Evolutionary conservation across 495 filamentous ascomycete species (phyloP), one percentile per base, ranked within the genome.

Genomic region (Terfezia boudieri): DNA sequence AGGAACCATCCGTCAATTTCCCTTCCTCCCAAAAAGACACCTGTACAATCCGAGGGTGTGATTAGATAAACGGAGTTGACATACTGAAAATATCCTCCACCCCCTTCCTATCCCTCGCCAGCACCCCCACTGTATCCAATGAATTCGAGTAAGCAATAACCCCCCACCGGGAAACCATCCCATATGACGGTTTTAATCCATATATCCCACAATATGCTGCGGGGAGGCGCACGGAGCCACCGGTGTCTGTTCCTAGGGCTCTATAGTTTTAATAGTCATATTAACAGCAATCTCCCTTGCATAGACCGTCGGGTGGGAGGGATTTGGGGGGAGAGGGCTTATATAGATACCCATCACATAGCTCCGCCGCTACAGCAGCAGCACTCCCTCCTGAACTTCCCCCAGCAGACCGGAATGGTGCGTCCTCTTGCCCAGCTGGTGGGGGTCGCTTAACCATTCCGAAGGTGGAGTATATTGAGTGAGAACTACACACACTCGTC

Each of bases 131-230:
- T 2, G 90, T 98, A 63, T 98, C 90, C 8, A 98, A 66, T 4
- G 86, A 94, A 61, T 96, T 95, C 16, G 92, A 90, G 65, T 96
- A 98, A 20, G 88, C 83, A 35, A 96, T 74, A 9, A 98, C 88
- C 16, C 90, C 90, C 75, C 82, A 86, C 50, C 90, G 74, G 53
- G 86, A 92, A 36, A 89, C 61, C 59, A 83, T 66, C 9, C 85
- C 86, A 62, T 92, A 92, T 6, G 84, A 92, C 12, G 90, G 90
- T 68, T 98, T 98, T 69, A 87, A 95, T 0, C 90, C 90, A 23
- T 92, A 75, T 11, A 78, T 74, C 9, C 87, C 86, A 6, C 81
- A 88, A 63, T 92, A 96, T 11, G 90, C 85, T 16, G 92, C 89
- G 0, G 90, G 90, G 55, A 96, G 74, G 23, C 90, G 76, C 49